Conservation (phyloP, 345 rosid genomes). For the Clarkia xantiana region DNA sequence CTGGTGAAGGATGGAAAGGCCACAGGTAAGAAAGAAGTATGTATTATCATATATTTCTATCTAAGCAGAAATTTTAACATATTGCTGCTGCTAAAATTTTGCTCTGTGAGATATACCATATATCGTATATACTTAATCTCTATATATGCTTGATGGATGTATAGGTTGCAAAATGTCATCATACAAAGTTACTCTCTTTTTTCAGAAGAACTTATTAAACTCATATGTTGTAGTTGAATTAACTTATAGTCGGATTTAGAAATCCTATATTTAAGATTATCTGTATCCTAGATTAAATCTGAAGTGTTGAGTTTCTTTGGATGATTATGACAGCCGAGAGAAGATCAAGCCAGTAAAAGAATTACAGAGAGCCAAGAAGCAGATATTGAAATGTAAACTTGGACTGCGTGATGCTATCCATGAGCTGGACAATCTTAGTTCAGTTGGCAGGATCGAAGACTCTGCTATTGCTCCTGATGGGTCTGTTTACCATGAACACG, state of each 20-base stretch:
- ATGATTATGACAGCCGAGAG: constrained; percentile 49
- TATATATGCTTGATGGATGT: no score
- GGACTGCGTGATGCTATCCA: constrained; percentile 80
- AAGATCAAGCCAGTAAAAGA: constrained; percentile 91
- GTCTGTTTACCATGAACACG: constrained; percentile 88
- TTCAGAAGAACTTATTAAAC: no score
- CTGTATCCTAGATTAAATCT: no score
- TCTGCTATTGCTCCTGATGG: constrained; percentile 89
- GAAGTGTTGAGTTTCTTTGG: not conserved
- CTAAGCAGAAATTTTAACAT: not conserved
- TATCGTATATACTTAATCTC: no score
- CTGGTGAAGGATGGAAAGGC: constrained; percentile 98
- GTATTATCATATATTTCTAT: not conserved
- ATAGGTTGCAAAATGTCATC: no score
- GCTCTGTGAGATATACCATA: no score
- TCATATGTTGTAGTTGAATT: no score
- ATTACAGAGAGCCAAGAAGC: constrained; percentile 65
- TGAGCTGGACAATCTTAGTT: constrained; percentile 70
- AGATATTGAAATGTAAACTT: constrained; percentile 84
- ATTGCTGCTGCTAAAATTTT: not conserved
- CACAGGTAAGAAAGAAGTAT: constrained; percentile 50
- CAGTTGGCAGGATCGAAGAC: constrained; percentile 71
- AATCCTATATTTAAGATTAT: no score
- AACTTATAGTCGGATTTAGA: no score
- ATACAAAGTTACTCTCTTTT: no score